phyloP scores from a whole-genome alignment of 2,329 filamentous ascomycete genomes.

The Fusarium succisae region DNA sequence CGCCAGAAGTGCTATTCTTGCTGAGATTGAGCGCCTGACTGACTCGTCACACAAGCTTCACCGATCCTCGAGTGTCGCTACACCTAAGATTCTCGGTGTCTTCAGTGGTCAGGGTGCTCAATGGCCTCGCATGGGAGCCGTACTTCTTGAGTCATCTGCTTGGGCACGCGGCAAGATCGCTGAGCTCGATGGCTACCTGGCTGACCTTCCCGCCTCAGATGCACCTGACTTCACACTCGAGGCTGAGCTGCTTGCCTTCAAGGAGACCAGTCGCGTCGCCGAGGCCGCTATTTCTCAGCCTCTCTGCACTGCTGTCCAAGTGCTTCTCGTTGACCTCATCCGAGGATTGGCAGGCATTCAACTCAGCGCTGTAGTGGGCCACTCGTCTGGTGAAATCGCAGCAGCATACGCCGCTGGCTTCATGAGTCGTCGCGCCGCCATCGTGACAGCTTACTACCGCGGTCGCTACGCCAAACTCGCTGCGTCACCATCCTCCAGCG shows the following conservation, averaged over 20 bases:
- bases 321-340: background rate
- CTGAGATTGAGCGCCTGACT: background rate
- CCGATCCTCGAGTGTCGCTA: background rate
- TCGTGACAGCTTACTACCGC: conserved; percentile 45
- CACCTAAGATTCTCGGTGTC: background rate
- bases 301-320: background rate
- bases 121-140: conserved; percentile 3
- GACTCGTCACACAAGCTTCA: background rate
- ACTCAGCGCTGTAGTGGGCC: conserved; percentile 51
- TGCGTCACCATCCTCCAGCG: background rate
- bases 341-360: conserved; percentile 33
- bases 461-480: conserved; percentile 2
- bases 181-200: background rate
- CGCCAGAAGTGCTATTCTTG: background rate
- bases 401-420: conserved; percentile 2
- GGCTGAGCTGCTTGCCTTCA: background rate
- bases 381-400: conserved; percentile 50
- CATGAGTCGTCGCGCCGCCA: conserved; percentile 2
- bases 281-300: conserved; percentile 5
- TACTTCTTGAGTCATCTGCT: background rate
- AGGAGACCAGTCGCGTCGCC: background rate
- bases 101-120: conserved; percentile 11
- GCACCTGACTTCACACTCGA: background rate
- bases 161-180: background rate
- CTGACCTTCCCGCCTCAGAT: background rate